These are phyloP conservation scores for Ophiostoma australiae DNA, from an alignment of 2,329 filamentous ascomycete genomes.

Conservation along the genomic window DNA sequence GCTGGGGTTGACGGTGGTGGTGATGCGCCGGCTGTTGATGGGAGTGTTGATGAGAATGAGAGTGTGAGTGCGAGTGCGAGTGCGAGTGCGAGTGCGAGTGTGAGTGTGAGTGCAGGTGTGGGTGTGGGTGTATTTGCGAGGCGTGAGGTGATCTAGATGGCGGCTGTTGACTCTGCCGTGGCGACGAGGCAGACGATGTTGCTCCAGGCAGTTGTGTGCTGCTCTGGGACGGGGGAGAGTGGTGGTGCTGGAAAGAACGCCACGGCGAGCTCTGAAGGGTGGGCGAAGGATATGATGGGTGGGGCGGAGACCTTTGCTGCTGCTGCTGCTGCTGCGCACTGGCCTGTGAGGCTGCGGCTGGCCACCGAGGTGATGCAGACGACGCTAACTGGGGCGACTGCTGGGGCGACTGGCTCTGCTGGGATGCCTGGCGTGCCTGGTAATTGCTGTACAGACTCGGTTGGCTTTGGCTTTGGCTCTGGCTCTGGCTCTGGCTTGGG, in stretches of 20 bases:
- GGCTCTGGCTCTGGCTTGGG: no score
- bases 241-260: background rate
- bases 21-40: background rate
- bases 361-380: background rate
- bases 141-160: background rate
- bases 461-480: background rate
- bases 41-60: background rate
- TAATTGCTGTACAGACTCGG: background rate
- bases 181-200: background rate
- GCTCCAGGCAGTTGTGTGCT: background rate
- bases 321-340: background rate
- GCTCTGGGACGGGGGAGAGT: background rate
- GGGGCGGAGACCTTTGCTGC: background rate
- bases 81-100: background rate
- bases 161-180: background rate
- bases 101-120: background rate
- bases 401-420: constrained; percentile 1
- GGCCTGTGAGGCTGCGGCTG: background rate
- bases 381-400: background rate
- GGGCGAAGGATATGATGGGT: background rate
- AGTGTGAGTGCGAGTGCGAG: background rate
- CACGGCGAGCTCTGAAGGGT: background rate
- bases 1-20: background rate
- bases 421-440: background rate
- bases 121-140: background rate